These are phyloP conservation scores for Leccinum variabile DNA, from an alignment of 1,284 basidiomycete genomes.

Conservation along the genomic window DNA sequence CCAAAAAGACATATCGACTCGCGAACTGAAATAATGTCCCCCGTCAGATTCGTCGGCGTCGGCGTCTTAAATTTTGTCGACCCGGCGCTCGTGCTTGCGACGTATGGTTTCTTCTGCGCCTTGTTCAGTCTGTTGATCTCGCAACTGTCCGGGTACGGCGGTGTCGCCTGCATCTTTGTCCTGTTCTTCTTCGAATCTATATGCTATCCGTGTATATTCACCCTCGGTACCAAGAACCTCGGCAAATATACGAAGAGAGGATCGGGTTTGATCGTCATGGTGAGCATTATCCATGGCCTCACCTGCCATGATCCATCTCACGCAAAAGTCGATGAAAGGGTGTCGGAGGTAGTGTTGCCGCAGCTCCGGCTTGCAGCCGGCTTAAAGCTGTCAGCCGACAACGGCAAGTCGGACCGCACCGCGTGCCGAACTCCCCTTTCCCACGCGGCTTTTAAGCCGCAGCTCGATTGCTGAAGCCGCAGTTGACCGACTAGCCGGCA, in stretches of 20 bases:
- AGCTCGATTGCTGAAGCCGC: too few species aligned
- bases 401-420: too few species aligned
- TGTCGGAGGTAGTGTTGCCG: conserved; percentile 69
- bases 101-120: conserved; percentile 54
- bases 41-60: conserved; percentile 58
- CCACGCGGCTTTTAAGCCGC: too few species aligned
- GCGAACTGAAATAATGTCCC: not conserved
- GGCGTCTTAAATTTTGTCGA: conserved; percentile 63
- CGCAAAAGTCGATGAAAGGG: conserved; percentile 38
- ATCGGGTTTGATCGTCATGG: conserved; percentile 70
- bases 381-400: too few species aligned
- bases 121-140: conserved; percentile 56
- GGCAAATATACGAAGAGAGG: conserved; percentile 71
- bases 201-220: conserved; percentile 73
- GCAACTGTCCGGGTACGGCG: conserved; percentile 52
- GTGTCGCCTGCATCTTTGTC: conserved; percentile 62
- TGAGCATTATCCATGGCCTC: conserved; percentile 10
- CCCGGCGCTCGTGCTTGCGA: conserved; percentile 59
- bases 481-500: too few species aligned
- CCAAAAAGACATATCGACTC: not conserved
- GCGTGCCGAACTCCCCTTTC: too few species aligned
- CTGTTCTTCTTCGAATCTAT: conserved; percentile 81
- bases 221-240: conserved; percentile 68
- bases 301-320: not conserved
- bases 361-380: too few species aligned